Conservation (phyloP, 2,329 filamentous ascomycete species). For the Ustilaginoidea virens region DNA sequence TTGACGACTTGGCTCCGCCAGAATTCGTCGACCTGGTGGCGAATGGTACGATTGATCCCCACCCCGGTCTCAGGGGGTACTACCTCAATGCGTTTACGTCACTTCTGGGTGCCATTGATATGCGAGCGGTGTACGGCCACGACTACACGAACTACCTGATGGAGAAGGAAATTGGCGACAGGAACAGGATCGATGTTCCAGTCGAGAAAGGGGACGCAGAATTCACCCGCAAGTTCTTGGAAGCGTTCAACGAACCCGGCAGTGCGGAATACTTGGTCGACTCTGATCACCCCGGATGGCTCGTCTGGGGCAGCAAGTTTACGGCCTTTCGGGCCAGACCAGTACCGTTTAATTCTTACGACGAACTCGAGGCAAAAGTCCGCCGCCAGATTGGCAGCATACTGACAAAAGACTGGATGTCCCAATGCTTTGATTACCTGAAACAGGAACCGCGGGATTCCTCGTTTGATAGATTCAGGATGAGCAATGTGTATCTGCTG, state of each 20-base stretch:
- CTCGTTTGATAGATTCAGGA: conserved; percentile 71
- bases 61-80: conserved; percentile 68
- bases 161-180: conserved; percentile 56
- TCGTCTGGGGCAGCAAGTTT: conserved; percentile 86
- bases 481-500: conserved; percentile 73
- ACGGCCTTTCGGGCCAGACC: conserved; percentile 63
- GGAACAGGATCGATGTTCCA: conserved; percentile 58
- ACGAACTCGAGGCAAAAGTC: conserved; percentile 60
- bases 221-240: conserved; percentile 68
- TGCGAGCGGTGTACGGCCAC: conserved; percentile 73
- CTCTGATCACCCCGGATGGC: conserved; percentile 84
- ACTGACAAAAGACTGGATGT: conserved; percentile 74
- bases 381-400: conserved; percentile 67
- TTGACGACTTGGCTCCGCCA: conserved; percentile 69
- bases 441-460: conserved; percentile 89
- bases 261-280: conserved; percentile 77
- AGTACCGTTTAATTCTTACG: conserved; percentile 53
- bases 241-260: conserved; percentile 55
- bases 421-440: conserved; percentile 77
- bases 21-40: conserved; percentile 74
- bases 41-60: conserved; percentile 72
- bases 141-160: conserved; percentile 76
- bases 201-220: conserved; percentile 60
- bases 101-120: conserved; percentile 73
- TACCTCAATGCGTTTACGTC: conserved; percentile 65